Base-by-base conservation (phyloP, 352 stramenopile genomes). In the Globisporangium parvum region DNA sequence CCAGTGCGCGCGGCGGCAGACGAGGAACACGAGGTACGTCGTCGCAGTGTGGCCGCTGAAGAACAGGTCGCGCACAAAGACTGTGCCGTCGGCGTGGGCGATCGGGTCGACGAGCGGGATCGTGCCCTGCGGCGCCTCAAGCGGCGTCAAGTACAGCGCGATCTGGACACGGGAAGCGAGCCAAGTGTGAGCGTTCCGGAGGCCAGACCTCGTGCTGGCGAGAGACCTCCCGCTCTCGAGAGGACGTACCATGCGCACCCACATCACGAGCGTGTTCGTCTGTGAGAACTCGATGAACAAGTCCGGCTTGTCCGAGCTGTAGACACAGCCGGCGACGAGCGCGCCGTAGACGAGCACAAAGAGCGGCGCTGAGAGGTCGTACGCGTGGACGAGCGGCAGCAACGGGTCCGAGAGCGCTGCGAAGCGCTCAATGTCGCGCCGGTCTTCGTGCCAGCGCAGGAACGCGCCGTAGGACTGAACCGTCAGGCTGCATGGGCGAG, bases 41-140 rank as follows among this genome's bases (percentile, higher is more conserved):
- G 63, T 70, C 1, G 31, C 65, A 1, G 65, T 77, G 51, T 73
- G 69, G 40, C 65, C 66, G 20, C 66, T 74, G 54, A 77, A 77
- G 49, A 77, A 73, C 18, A 77, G 51, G 41, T 73, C 65, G 28
- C 63, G 57, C 20, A 77, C 66, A 17, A 77, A 53, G 20, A 67
- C 51, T 2, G 47, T 57, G 12, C 63, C 69, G 14, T 72, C 63
- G 1, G 56, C 40, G 23, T 70, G 60, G 4, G 66, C 65, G 48
- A 77, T 59, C 8, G 69, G 66, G 4, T 70, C 57, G 6, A 66
- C 63, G 47, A 78, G 60, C 8, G 66, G 60, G 3, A 75, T 57
- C 14, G 61, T 69, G 1, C 56, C 64, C 0, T 41, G 28, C 2
- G 66, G 70, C 1, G 59, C 61, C 53, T 75, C 67, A 0, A 78